Conservation (phyloP, 1,139 yeast species). For the Fermentozyma sake region DNA sequence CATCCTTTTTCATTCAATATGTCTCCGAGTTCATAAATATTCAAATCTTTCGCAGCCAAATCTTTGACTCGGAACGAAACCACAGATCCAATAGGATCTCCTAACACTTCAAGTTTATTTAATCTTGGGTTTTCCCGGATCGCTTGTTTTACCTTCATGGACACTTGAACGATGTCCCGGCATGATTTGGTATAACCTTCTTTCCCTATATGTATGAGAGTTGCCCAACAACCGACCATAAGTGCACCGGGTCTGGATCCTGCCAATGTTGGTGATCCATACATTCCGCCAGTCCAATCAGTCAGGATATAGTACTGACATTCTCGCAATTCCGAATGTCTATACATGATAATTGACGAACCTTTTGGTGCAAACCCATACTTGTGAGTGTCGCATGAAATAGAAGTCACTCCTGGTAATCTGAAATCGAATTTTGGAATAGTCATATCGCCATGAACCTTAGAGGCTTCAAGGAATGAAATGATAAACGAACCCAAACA, state of each 20-base stretch:
- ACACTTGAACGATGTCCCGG: constrained; percentile 59
- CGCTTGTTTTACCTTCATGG: constrained; percentile 52
- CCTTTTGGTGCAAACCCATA: constrained; percentile 99
- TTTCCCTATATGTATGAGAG: constrained; percentile 73
- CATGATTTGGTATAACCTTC: constrained; percentile 73
- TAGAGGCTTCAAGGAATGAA: constrained; percentile 68
- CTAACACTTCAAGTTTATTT: constrained; percentile 50
- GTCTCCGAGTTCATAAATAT: constrained; percentile 77
- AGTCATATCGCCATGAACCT: constrained; percentile 38
- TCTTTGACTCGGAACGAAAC: constrained; percentile 62
- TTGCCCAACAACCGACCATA: constrained; percentile 97
- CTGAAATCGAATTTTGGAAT: constrained; percentile 79
- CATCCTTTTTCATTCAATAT: constrained; percentile 66
- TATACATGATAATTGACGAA: constrained; percentile 86
- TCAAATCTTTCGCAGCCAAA: constrained; percentile 34
- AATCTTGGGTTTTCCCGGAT: constrained; percentile 41
- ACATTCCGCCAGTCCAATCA: constrained; percentile 93
- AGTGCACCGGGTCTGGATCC: constrained; percentile 97
- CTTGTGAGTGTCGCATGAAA: constrained; percentile 95
- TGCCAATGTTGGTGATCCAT: constrained; percentile 94
- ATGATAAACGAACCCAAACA: constrained; percentile 91
- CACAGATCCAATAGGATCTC: constrained; percentile 83
- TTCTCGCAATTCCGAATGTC: constrained; percentile 59
- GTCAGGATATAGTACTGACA: constrained; percentile 81
- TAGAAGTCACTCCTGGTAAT: constrained; percentile 92